Base-by-base conservation (phyloP, 2,329 filamentous ascomycete species). In the Mycosphaerella sp. region DNA sequence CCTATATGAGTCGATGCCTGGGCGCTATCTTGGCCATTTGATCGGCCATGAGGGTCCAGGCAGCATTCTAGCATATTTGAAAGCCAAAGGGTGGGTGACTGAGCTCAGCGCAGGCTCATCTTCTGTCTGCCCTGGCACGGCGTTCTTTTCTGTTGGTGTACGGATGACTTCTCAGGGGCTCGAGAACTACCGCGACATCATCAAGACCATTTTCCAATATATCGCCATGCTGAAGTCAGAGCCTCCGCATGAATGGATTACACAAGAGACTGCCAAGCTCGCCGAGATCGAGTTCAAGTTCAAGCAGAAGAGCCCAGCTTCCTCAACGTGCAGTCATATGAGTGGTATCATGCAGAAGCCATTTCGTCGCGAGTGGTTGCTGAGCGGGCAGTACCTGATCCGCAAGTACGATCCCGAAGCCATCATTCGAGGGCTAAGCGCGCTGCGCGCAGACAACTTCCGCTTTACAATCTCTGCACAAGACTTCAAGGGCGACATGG, bases 281-380 rank as follows among this genome's bases (percentile, higher is more conserved):
- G 84, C 87, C 40, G 90, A 97, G 59, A 88, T 97, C 10, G 87
- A 95, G 61, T 98, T 98, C 76, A 87, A 86, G 59, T 98, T 95
- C 71, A 88, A 84, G 70, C 88, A 97, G 67, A 97, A 97, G 75
- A 87, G 84, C 2, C 88, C 87, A 1, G 89, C 91, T 1, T 93
- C 86, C 66, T 81, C 86, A 25, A 97, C 96, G 63, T 93, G 89
- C 0, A 95, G 89, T 73, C 82, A 80, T 54, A 82, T 89, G 58
- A 89, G 86, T 64, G 82, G 85, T 14, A 80, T 89, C 14, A 97
- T 98, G 93, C 93, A 97, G 67, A 89, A 87, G 68, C 86, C 87
- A 1, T 74, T 94, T 40, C 89, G 89, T 2, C 81, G 90, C 56
- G 87, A 96, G 66, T 88, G 85, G 82, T 76, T 98, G 13, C 76